Base-by-base conservation (phyloP, 148 eudicot species). In the Rhododendron molle region DNA sequence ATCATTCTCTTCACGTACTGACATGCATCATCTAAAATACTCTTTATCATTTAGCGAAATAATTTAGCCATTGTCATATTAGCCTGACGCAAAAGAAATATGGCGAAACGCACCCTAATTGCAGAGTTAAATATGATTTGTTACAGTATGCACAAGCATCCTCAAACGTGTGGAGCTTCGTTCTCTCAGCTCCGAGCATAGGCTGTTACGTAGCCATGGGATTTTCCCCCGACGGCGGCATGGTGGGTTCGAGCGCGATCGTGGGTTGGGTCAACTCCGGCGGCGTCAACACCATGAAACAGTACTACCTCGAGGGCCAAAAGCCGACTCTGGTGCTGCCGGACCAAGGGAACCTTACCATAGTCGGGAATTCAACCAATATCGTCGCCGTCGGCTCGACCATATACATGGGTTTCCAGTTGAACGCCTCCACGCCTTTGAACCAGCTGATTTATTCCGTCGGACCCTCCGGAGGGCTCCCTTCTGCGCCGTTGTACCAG, bases 231-330 rank as follows among this genome's bases (percentile, higher is more conserved):
- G 79, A 90, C 30, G 98, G 96, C 32, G 36, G 23, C 36, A 95
- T 95, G 98, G 88, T 90, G 3, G 95, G 93, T 12, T 92, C 98
- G 21, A 93, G 93, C 38, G 98, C 99, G 6, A 85, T 95, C 84
- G 99, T 95, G 18, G 99, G 98, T 12, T 97, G 98, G 99, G 58
- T 88, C 12, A 21, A 62, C 40, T 12, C 86, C 18, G 89, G 80
- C 72, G 94, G 96, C 21, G 21, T 81, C 2, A 47, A 82, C 23
- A 76, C 14, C 13, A 80, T 91, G 23, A 88, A 83, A 50, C 93
- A 86, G 78, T 97, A 95, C 81, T 85, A 18, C 83, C 86, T 95
- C 40, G 86, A 86, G 1, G 95, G 87, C 12, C 80, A 82, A 65
- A 21, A 85, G 1, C 80, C 92, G 4, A 7, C 20, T 18, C 52